These are phyloP conservation scores for Nothophaeocryptopus gaeumannii DNA, from an alignment of 2,329 filamentous ascomycete genomes.

Conservation along the genomic window DNA sequence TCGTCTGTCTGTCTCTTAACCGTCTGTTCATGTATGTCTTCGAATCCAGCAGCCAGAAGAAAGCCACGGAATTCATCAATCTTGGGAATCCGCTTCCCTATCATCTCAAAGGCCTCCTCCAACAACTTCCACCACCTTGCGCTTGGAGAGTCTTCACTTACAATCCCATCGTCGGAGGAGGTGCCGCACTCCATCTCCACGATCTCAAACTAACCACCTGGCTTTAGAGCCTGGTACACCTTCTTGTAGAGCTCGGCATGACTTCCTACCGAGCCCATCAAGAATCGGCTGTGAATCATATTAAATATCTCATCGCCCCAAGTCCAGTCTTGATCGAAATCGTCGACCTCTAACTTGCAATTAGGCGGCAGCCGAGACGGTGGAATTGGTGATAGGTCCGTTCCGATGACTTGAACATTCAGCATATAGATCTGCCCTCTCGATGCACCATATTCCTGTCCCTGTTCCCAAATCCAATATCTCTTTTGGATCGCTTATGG, in stretches of 20 bases:
- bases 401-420: constrained; percentile 36
- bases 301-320: constrained; percentile 40
- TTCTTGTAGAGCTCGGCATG: constrained; percentile 29
- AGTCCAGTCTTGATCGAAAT: constrained; percentile 38
- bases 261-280: constrained; percentile 28
- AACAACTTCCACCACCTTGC: constrained; percentile 28
- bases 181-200: constrained; percentile 43
- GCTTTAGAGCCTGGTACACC: constrained; percentile 36
- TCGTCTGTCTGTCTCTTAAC: constrained; percentile 28
- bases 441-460: constrained; percentile 26
- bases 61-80: constrained; percentile 16
- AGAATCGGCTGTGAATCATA: constrained; percentile 43
- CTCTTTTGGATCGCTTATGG: constrained; percentile 36
- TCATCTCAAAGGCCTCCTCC: constrained; percentile 23
- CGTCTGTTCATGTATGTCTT: constrained; percentile 24
- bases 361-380: constrained; percentile 28
- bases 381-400: constrained; percentile 38
- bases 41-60: constrained; percentile 28
- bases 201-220: constrained; percentile 44
- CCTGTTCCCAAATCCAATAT: constrained; percentile 52
- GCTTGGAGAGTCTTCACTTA: constrained; percentile 29
- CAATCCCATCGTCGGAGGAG: constrained; percentile 40
- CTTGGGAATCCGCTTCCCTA: constrained; percentile 18
- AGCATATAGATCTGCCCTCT: constrained; percentile 38
- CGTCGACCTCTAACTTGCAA: constrained; percentile 34